Evolutionary conservation across 805 yeast species (phyloP).

Genomic region (Candida broadrunensis): DNA sequence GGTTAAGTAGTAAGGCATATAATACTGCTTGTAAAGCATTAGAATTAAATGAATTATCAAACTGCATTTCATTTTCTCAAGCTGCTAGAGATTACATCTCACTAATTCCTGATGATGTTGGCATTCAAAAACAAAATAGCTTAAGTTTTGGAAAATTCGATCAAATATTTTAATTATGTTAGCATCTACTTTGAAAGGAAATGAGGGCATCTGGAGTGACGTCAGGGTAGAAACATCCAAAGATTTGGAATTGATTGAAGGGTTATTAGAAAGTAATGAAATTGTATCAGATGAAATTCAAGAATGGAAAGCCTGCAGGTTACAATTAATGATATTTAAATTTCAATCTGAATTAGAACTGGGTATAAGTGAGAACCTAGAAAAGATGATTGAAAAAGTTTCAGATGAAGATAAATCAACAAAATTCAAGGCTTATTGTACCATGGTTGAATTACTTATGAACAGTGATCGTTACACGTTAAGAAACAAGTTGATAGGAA

Average conservation of each 20-base stretch:
- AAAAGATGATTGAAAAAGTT: neutral
- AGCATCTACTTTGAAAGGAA: neutral
- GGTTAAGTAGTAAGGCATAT: conserved; percentile 1
- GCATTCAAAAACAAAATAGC: neutral
- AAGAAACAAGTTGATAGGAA: neutral
- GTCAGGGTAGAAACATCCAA: neutral
- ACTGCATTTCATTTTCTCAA: neutral
- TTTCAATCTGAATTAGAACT: conserved; percentile 4
- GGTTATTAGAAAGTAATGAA: neutral
- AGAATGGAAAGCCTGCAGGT: conserved; percentile 1
- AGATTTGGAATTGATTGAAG: neutral
- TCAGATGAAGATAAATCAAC: neutral
- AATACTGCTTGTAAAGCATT: conserved; percentile 1
- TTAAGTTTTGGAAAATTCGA: conserved; percentile 2
- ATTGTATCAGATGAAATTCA: neutral
- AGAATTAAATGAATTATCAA: neutral
- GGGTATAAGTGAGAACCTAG: conserved; percentile 1
- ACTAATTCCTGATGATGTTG: neutral
- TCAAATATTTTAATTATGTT: conserved; percentile 1
- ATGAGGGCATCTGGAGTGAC: neutral
- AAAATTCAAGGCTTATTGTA: neutral
- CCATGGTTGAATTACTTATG: neutral
- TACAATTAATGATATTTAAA: conserved; percentile 1
- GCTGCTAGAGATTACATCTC: neutral
- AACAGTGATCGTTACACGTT: neutral